Evolutionary conservation across 2,329 filamentous ascomycete species (phyloP), one percentile per base, ranked within the genome.

Genomic region (Sclerotinia sclerotiorum): DNA sequence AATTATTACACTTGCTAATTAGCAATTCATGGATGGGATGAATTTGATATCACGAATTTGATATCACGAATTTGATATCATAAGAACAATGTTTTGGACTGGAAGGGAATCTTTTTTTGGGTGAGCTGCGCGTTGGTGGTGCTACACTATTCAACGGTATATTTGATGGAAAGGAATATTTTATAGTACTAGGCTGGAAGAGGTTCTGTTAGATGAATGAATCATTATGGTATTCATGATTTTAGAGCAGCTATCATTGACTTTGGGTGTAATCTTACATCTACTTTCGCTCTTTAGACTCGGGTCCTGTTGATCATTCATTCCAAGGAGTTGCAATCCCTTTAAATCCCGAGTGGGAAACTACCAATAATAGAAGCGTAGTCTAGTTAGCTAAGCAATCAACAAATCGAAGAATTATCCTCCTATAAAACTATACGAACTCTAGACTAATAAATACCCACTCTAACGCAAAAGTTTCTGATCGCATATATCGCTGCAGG

Each of bases 1-100:
- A 68, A 67, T 74, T 44, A 60, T 69, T 21, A 67, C 65, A 21
- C 27, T 13, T 48, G 35, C 44, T n/a, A 56, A 68, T 42, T 68
- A 67, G 65, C 65, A 62, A 49, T 62, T 35, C 24, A 8, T 29
- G 46, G 19, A 19, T 15, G 10, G 21, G 15, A 11, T 39, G 13
- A 27, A 66, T 48, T 17, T n/a, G 55, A 27, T 52, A 46, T 29
- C 65, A 27, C 44, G 56, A 5, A 67, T 67, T 27, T 67, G 55
- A 67, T 63, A 39, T 51, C 13, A 29, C 44, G 56, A 5, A 67
- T 67, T 27, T 67, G 55, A 67, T 63, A 39, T 51, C 13, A 29
- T 44, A 32, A 32, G 13, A 49, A 29, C 21, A 55, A 62, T 62
- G 4, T 49, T 62, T 49, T 49, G 21, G 29, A n/a, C 29, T 49